These are phyloP conservation scores for Trametes cingulata DNA, from an alignment of 768 basidiomycete species.

Conservation along the genomic window DNA sequence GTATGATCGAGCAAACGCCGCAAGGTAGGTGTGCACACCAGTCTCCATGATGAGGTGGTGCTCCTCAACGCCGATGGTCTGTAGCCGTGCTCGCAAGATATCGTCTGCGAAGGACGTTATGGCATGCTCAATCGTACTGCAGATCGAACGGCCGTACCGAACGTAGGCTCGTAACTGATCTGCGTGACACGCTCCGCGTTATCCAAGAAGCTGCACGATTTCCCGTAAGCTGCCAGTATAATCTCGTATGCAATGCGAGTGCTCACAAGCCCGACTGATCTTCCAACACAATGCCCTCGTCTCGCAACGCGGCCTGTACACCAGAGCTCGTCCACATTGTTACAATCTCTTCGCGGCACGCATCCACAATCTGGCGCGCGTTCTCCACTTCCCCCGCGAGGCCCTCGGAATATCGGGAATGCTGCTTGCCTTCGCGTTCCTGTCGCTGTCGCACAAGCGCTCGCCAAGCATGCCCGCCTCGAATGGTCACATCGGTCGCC, in stretches of 20 bases:
- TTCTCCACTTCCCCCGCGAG: constrained; percentile 42
- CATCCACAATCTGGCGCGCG: constrained; percentile 48
- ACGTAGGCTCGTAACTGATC: constrained; percentile 51
- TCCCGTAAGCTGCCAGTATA: neutral
- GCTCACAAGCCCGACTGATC: constrained; percentile 67
- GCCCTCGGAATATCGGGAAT: constrained; percentile 8
- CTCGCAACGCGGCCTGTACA: constrained; percentile 45
- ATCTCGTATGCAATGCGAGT: constrained; percentile 2
- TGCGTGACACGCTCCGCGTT: constrained; percentile 52
- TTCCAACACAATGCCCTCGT: constrained; percentile 48
- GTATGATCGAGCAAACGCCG: neutral
- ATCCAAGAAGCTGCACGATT: constrained; percentile 52
- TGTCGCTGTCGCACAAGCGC: constrained; percentile 34
- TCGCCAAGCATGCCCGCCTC: constrained; percentile 52
- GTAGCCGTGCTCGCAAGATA: constrained; percentile 62
- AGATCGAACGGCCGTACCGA: constrained; percentile 38
- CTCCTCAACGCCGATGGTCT: constrained; percentile 66
- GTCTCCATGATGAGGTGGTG: constrained; percentile 55
- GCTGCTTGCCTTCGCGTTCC: constrained; percentile 15
- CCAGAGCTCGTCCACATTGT: constrained; percentile 51
- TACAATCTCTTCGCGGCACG: constrained; percentile 55
- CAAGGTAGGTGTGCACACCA: constrained; percentile 25
- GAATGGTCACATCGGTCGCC: constrained; percentile 52
- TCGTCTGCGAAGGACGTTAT: constrained; percentile 43
- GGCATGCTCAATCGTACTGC: neutral